Evolutionary conservation across 495 filamentous ascomycete genomes (phyloP), one percentile per base, ranked within the genome.

Genomic region (Penicillium alfredii): DNA sequence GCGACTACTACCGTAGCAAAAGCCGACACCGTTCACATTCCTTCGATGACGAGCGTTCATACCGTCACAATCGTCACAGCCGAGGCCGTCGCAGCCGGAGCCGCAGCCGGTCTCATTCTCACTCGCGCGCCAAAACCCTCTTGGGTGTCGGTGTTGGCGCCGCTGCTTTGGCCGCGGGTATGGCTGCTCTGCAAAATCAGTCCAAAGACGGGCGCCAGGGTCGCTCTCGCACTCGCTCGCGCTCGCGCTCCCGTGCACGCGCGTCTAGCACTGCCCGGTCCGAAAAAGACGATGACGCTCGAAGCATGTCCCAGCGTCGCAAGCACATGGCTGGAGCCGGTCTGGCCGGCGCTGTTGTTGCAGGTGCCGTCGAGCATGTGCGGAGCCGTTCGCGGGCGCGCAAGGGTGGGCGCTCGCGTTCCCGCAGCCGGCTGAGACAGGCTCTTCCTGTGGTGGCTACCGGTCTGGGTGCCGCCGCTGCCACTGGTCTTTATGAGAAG

Each of bases 401-500:
- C 29, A 66, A 67, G 37, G 71, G 69, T 12, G 57, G 66, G 22
- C 62, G 61, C 38, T 66, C 63, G 18, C 64, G 72, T 17, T 80
- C 75, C 32, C 77, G 78, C 49, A 82, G 80, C 35, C 71, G 76
- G 11, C 51, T 82, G 21, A 62, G 73, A 30, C 56, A 69, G 60
- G 81, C 69, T 52, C 73, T 71, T 39, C 83, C 71, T 26, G 79
- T 94, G 25, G 76, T 77, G 9, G 87, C 80, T 9, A 82, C 86
- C 9, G 87, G 85, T 27, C 61, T 89, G 3, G 84, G 82, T 8
- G 84, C 78, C 25, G 88, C 87, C 10, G 86, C 80, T 7, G 80
- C 82, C 33, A 81, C 84, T 47, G 86, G 85, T 25, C 53, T 94
- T 9, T 94, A 88, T 54, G 86, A 95, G 63, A 81, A 72, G 42